These are phyloP conservation scores for Fusarium camptoceras DNA, from an alignment of 2,329 filamentous ascomycete genomes.

Conservation along the genomic window DNA sequence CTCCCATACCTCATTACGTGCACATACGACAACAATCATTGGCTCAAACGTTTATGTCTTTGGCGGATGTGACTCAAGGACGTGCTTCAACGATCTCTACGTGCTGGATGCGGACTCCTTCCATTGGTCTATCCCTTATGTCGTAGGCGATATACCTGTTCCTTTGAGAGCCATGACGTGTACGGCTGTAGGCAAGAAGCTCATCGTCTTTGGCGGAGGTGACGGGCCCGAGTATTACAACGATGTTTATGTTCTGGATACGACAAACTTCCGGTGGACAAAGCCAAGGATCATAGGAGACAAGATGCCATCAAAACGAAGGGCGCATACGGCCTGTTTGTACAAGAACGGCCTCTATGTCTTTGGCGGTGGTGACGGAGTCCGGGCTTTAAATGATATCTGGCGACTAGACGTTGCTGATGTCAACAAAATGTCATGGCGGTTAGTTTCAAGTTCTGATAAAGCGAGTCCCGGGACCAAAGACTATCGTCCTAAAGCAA, in stretches of 20 bases:
- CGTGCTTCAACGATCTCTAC: conserved; percentile 77
- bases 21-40: conserved; percentile 74
- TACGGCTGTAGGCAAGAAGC: conserved; percentile 76
- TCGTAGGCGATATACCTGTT: conserved; percentile 72
- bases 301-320: conserved; percentile 68
- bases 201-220: conserved; percentile 76
- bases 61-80: conserved; percentile 73
- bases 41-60: conserved; percentile 77
- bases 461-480: conserved; percentile 48
- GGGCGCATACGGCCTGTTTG: conserved; percentile 77
- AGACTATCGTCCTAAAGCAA: conserved; percentile 68
- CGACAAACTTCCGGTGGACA: conserved; percentile 74
- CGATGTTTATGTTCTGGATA: conserved; percentile 78
- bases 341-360: conserved; percentile 78
- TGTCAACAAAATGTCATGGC: conserved; percentile 75
- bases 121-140: conserved; percentile 74
- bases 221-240: conserved; percentile 79
- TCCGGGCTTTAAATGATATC: conserved; percentile 77
- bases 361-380: conserved; percentile 78
- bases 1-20: conserved; percentile 70
- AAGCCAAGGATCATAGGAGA: conserved; percentile 71
- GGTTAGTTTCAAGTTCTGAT: conserved; percentile 67
- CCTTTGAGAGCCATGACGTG: conserved; percentile 78
- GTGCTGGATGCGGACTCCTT: conserved; percentile 77
- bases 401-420: conserved; percentile 79